Conservation (phyloP, 2,329 filamentous ascomycete genomes). For the Colletotrichum cordylinicola region DNA sequence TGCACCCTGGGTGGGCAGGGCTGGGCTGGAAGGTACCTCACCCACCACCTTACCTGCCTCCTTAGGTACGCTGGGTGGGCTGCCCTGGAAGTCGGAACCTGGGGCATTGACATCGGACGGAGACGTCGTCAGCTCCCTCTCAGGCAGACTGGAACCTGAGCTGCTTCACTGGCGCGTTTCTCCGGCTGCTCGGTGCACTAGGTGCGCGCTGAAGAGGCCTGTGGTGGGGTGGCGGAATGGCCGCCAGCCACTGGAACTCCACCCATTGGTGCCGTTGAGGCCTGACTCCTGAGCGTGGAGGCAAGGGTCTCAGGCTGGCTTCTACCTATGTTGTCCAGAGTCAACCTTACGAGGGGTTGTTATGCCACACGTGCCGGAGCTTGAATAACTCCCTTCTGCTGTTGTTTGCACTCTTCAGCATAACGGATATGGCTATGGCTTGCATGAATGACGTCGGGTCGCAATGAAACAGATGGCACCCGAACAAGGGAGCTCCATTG, state of each 20-base stretch:
- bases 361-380: constrained; percentile 2
- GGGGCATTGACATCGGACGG: constrained; percentile 19
- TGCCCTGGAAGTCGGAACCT: not conserved
- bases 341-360: not conserved
- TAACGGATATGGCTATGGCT: not conserved
- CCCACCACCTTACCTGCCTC: not conserved
- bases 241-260: not conserved
- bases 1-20: too few species aligned
- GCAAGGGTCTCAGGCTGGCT: constrained; percentile 3
- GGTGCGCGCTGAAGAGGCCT: constrained; percentile 16
- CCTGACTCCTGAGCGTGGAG: not conserved
- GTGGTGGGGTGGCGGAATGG: constrained; percentile 9
- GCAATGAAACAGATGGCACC: not conserved
- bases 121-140: constrained; percentile 23
- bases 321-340: not conserved
- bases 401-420: not conserved
- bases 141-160: constrained; percentile 18
- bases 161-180: constrained; percentile 16
- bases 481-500: not conserved
- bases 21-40: not conserved
- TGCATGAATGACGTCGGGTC: constrained; percentile 1
- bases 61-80: not conserved
- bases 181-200: constrained; percentile 22
- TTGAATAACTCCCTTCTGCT: not conserved
- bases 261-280: constrained; percentile 13